phyloP scores from a whole-genome alignment of 2,329 filamentous ascomycete genomes.

The Daldinia sp. region DNA sequence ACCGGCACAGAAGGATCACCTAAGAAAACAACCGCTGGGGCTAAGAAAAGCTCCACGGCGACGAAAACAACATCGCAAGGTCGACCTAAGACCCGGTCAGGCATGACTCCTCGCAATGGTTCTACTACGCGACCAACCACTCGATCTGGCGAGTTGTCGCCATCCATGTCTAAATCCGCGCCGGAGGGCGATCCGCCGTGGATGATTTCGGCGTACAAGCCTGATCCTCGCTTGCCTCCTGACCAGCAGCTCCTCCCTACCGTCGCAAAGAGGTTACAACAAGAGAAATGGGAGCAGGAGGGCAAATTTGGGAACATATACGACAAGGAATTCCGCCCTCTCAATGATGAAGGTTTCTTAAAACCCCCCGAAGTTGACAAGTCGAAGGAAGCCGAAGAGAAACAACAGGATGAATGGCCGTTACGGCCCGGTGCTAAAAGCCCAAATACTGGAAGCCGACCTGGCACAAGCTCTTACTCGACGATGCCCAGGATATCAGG shows the following conservation, averaged over 20 bases:
- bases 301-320: conserved; percentile 86
- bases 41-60: conserved; percentile 56
- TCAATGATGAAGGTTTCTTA: conserved; percentile 71
- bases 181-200: conserved; percentile 96
- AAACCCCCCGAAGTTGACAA: conserved; percentile 55
- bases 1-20: conserved; percentile 61
- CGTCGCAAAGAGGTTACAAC: conserved; percentile 87
- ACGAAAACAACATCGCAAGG: conserved; percentile 53
- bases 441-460: conserved; percentile 56
- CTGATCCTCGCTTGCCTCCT: conserved; percentile 89
- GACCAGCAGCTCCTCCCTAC: conserved; percentile 96
- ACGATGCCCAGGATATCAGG: conserved; percentile 69
- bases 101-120: conserved; percentile 57
- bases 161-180: conserved; percentile 57
- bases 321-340: conserved; percentile 84
- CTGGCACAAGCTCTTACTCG: conserved; percentile 63
- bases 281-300: conserved; percentile 94
- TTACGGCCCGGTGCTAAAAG: conserved; percentile 61
- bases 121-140: conserved; percentile 68
- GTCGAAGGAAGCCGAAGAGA: conserved; percentile 42
- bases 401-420: conserved; percentile 64
- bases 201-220: conserved; percentile 94
- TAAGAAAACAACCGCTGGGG: conserved; percentile 55
- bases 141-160: conserved; percentile 64
- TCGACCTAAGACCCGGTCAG: conserved; percentile 71